Evolutionary conservation across 2,329 filamentous ascomycete genomes (phyloP).

Genomic region (Trichoderma afroharzianum): DNA sequence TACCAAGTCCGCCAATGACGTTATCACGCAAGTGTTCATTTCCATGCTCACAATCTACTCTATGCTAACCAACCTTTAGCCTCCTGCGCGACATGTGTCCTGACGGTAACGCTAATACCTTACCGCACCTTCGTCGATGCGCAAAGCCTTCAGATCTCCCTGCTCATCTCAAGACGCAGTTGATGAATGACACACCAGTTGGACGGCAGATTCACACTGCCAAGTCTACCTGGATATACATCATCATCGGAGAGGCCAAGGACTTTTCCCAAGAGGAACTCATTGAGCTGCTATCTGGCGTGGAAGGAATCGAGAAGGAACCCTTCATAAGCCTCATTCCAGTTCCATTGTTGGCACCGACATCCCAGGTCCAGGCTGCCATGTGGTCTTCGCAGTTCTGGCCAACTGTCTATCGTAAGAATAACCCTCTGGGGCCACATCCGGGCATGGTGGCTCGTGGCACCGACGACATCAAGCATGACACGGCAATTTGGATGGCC

Average conservation of each 20-base stretch:
- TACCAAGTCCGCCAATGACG: slow-evolving; percentile 65
- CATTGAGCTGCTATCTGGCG: slow-evolving; percentile 40
- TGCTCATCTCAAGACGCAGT: slow-evolving; percentile 57
- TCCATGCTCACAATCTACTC: neutral
- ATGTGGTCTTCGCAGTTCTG: slow-evolving; percentile 75
- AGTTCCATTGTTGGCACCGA: slow-evolving; percentile 70
- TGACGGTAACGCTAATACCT: slow-evolving; percentile 59
- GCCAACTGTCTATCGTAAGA: slow-evolving; percentile 83
- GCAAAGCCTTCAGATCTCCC: slow-evolving; percentile 69
- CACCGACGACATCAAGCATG: slow-evolving; percentile 62
- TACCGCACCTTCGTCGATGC: slow-evolving; percentile 71
- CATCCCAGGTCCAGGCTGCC: slow-evolving; percentile 69
- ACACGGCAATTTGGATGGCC: slow-evolving; percentile 63
- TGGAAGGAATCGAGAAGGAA: slow-evolving; percentile 50
- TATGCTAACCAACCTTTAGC: slow-evolving; percentile 34
- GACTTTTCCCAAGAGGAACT: slow-evolving; percentile 54
- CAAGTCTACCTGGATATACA: slow-evolving; percentile 59
- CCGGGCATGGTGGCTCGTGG: slow-evolving; percentile 69
- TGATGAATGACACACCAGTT: slow-evolving; percentile 54
- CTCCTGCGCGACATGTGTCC: slow-evolving; percentile 54
- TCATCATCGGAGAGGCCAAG: slow-evolving; percentile 51
- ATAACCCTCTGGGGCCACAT: slow-evolving; percentile 81
- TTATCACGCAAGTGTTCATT: slow-evolving; percentile 61
- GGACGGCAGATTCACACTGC: slow-evolving; percentile 56
- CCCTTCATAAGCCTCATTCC: slow-evolving; percentile 60